Conservation (phyloP, 2,329 filamentous ascomycete genomes). For the Elsinoe batatas region DNA sequence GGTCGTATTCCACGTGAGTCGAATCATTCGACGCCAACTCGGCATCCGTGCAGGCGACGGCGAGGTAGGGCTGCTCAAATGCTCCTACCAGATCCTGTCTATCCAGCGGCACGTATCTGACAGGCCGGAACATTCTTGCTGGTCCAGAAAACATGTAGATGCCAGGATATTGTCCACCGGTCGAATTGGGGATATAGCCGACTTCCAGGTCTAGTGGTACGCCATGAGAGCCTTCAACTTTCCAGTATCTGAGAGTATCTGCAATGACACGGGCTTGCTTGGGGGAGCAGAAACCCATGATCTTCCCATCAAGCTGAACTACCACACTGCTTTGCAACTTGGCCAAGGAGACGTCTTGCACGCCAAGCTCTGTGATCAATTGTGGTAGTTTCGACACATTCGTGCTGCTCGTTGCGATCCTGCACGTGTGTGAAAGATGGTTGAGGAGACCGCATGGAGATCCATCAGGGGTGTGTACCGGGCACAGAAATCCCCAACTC, state of each 20-base stretch:
- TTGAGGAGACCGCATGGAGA: constrained; percentile 89
- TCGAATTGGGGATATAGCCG: constrained; percentile 78
- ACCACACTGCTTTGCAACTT: constrained; percentile 75
- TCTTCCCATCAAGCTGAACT: constrained; percentile 80
- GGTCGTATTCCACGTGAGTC: constrained; percentile 87
- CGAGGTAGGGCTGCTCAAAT: constrained; percentile 97
- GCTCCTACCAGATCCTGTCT: constrained; percentile 83
- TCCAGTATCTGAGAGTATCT: constrained; percentile 87
- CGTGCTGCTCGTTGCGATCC: constrained; percentile 65
- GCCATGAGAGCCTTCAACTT: constrained; percentile 74
- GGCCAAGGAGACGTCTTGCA: constrained; percentile 65
- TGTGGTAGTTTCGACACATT: constrained; percentile 66
- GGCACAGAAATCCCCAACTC: constrained; percentile 96
- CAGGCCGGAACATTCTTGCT: constrained; percentile 78
- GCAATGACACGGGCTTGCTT: constrained; percentile 71
- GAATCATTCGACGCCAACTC: constrained; percentile 83
- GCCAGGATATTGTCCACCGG: constrained; percentile 89
- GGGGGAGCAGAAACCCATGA: constrained; percentile 83
- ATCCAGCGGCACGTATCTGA: constrained; percentile 81
- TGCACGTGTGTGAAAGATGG: constrained; percentile 90
- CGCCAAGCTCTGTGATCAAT: constrained; percentile 68
- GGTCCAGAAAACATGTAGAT: constrained; percentile 85
- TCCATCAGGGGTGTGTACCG: constrained; percentile 95
- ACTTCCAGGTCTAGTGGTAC: constrained; percentile 82
- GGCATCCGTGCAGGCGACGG: constrained; percentile 80